A percentile compares a stretch with the other conserved stretches of the same genome.
These are phyloP conservation scores for Phialophora chinensis DNA, from an alignment of 2,329 filamentous ascomycete genomes.

Conservation along the genomic window DNA sequence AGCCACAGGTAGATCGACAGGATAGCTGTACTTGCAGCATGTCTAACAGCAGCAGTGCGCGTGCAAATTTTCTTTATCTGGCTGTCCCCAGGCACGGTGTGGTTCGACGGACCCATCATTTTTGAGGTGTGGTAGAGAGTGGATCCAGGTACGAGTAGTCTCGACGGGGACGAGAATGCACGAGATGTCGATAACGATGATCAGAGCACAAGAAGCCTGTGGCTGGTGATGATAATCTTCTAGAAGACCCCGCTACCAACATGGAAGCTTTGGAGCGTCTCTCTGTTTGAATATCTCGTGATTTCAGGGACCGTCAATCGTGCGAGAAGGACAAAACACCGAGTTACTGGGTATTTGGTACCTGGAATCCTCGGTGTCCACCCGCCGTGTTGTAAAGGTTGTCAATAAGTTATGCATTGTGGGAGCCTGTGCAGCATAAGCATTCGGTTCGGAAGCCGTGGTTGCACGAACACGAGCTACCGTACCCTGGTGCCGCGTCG, in stretches of 20 bases:
- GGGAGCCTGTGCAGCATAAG: not conserved
- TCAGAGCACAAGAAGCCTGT: not conserved
- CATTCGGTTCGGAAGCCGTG: conserved; percentile 13
- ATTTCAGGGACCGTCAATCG: not conserved
- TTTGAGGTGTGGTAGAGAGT: not conserved
- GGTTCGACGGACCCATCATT: not conserved
- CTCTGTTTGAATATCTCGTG: not conserved
- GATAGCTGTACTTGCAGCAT: not conserved
- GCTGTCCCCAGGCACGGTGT: not conserved
- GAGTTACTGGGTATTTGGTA: not conserved
- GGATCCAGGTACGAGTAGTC: not conserved
- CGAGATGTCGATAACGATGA: conserved; percentile 1
- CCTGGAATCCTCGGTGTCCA: not conserved
- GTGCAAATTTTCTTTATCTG: not conserved
- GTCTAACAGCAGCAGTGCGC: not conserved
- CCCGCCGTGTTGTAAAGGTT: not conserved
- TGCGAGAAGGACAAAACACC: not conserved
- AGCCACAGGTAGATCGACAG: not conserved
- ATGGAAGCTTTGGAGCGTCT: not conserved
- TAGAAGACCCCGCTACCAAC: not conserved
- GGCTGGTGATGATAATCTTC: not conserved
- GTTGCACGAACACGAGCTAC: not conserved
- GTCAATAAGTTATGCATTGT: conserved; percentile 1
- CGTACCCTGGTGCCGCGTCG: not conserved
- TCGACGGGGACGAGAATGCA: not conserved